A percentile compares a stretch with the other conserved stretches of the same genome.
These are phyloP conservation scores for Roridomyces roridus DNA, from an alignment of 768 basidiomycete genomes.

Conservation along the genomic window DNA sequence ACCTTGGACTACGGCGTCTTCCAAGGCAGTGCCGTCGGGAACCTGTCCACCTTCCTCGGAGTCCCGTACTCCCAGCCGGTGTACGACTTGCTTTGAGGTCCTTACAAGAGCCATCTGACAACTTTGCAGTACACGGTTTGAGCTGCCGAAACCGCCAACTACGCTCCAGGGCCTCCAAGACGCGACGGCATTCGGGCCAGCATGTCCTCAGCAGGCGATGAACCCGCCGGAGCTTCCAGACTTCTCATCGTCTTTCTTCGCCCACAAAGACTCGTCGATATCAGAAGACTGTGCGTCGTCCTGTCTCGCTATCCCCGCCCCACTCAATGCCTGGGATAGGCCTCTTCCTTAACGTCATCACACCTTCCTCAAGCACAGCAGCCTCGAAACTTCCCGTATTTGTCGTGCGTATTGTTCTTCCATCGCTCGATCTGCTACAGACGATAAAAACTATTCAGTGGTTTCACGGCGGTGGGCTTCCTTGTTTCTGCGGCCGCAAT, in stretches of 20 bases:
- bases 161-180: not conserved
- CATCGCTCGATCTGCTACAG: too few species aligned
- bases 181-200: slow-evolving; percentile 1
- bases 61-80: slow-evolving; percentile 4
- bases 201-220: slow-evolving; percentile 16
- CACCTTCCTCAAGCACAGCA: not conserved
- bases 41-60: slow-evolving; percentile 5
- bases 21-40: not conserved
- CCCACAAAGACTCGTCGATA: not conserved
- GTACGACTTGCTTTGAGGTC: not conserved
- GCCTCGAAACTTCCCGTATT: slow-evolving; percentile 8
- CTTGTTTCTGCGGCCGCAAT: not conserved
- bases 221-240: not conserved
- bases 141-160: not conserved
- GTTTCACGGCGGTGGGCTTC: slow-evolving; percentile 7
- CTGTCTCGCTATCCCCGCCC: not conserved
- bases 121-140: slow-evolving; percentile 3
- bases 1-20: slow-evolving; percentile 4
- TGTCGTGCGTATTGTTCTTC: slow-evolving; percentile 3
- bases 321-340: not conserved
- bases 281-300: slow-evolving; percentile 16
- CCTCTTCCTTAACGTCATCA: slow-evolving; percentile 13
- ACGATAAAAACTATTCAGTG: not conserved
- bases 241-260: too few species aligned
- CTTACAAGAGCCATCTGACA: too few species aligned